phyloP scores from a whole-genome alignment of 2,329 filamentous ascomycete species.

The Monosporascus sp. region DNA sequence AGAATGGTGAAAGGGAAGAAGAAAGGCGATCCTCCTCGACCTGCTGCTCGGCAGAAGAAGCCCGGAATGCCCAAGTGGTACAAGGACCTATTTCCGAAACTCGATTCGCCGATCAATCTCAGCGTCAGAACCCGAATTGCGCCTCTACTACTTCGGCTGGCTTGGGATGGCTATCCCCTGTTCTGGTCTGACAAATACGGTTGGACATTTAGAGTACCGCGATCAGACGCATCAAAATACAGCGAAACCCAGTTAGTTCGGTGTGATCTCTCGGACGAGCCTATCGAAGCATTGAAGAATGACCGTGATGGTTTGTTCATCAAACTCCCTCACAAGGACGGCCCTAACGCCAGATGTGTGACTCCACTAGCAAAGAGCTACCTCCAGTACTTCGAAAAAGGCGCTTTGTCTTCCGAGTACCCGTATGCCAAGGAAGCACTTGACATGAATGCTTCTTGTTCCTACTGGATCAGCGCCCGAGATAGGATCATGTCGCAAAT shows the following conservation, averaged over 20 bases:
- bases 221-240: conserved; percentile 58
- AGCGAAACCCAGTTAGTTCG: conserved; percentile 63
- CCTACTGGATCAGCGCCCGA: conserved; percentile 96
- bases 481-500: conserved; percentile 93
- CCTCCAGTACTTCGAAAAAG: conserved; percentile 83
- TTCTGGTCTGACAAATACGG: conserved; percentile 91
- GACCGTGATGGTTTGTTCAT: conserved; percentile 69
- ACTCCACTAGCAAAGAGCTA: conserved; percentile 92
- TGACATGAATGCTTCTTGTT: conserved; percentile 98
- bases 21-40: conserved; percentile 73
- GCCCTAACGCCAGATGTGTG: conserved; percentile 74
- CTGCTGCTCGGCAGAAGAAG: conserved; percentile 79
- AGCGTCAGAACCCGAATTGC: conserved; percentile 85
- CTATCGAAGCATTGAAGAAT: conserved; percentile 57
- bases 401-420: conserved; percentile 80
- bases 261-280: conserved; percentile 73
- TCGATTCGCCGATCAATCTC: conserved; percentile 63
- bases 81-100: conserved; percentile 76
- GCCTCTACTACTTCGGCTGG: conserved; percentile 73
- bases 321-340: conserved; percentile 95
- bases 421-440: conserved; percentile 88
- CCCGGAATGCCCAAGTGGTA: conserved; percentile 96
- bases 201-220: conserved; percentile 81
- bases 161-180: conserved; percentile 85
- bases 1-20: conserved; percentile 89